Evolutionary conservation across 2,329 filamentous ascomycete genomes (phyloP).

Genomic region (Sclerotinia subarctica): DNA sequence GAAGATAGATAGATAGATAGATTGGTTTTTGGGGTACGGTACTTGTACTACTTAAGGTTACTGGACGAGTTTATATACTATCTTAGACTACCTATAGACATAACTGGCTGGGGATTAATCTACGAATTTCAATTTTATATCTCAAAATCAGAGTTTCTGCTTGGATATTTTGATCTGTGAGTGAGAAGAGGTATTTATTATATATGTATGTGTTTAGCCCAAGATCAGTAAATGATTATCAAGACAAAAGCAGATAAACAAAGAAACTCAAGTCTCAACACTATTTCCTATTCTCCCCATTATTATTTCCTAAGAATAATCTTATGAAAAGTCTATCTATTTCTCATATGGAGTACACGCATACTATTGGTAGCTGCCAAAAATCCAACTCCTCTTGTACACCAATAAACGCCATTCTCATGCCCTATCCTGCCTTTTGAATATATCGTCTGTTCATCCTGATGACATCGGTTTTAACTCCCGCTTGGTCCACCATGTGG

Average conservation of each 20-base stretch:
- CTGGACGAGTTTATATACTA: background rate
- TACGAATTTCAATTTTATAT: background rate
- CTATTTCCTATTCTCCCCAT: background rate
- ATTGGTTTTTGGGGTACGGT: background rate
- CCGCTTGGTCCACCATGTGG: conserved; percentile 32
- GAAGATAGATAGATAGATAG: background rate
- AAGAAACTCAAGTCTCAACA: background rate
- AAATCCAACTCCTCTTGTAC: conserved; percentile 13
- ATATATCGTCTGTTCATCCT: background rate
- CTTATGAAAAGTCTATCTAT: conserved; percentile 4
- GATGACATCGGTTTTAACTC: background rate
- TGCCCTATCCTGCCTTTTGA: conserved; percentile 20
- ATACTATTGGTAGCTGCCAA: background rate
- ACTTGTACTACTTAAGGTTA: background rate
- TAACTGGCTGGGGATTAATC: background rate
- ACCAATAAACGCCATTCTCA: conserved; percentile 16
- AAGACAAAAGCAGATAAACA: background rate
- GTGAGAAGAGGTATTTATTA: no score
- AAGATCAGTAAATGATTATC: no score
- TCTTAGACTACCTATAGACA: background rate
- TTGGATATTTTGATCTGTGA: no score
- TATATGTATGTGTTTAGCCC: no score
- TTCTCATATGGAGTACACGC: conserved; percentile 3
- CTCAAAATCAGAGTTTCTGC: no score
- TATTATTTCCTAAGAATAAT: background rate